phyloP scores from a whole-genome alignment of 2,329 filamentous ascomycete species.

The Alternaria infectoria region DNA sequence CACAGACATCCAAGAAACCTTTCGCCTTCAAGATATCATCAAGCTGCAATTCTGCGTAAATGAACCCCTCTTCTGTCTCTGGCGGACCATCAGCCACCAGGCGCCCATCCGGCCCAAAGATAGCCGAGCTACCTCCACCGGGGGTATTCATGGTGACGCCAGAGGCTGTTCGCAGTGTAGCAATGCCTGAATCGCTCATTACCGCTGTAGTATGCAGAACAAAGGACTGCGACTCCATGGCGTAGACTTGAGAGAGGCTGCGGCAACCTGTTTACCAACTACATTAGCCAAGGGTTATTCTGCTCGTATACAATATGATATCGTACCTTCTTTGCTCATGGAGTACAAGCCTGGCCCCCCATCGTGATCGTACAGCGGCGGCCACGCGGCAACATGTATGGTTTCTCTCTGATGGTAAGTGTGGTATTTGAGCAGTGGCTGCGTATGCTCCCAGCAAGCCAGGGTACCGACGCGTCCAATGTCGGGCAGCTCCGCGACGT shows the following conservation, averaged over 20 bases:
- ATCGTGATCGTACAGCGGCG: constrained; percentile 42
- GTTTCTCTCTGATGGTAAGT: constrained; percentile 48
- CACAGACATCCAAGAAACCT: constrained; percentile 55
- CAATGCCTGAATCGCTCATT: constrained; percentile 53
- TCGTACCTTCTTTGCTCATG: constrained; percentile 46
- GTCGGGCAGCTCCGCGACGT: constrained; percentile 41
- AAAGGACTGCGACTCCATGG: constrained; percentile 62
- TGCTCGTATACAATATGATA: background rate
- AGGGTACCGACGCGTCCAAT: constrained; percentile 43
- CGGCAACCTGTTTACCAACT: background rate
- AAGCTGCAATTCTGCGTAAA: constrained; percentile 61
- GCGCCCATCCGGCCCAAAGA: constrained; percentile 61
- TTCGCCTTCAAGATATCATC: constrained; percentile 50
- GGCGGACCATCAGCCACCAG: constrained; percentile 50
- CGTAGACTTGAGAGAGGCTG: constrained; percentile 59
- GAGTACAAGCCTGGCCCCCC: constrained; percentile 42
- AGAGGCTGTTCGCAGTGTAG: constrained; percentile 51
- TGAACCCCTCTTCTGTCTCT: constrained; percentile 55
- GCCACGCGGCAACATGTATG: constrained; percentile 53
- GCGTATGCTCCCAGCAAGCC: constrained; percentile 52
- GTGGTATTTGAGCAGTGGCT: constrained; percentile 52
- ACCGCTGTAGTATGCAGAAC: constrained; percentile 62
- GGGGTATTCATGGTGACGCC: constrained; percentile 52
- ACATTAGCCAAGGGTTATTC: background rate
- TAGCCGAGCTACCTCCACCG: constrained; percentile 56